Evolutionary conservation across 2,329 filamentous ascomycete species (phyloP).

Genomic region (Trichothecium roseum): DNA sequence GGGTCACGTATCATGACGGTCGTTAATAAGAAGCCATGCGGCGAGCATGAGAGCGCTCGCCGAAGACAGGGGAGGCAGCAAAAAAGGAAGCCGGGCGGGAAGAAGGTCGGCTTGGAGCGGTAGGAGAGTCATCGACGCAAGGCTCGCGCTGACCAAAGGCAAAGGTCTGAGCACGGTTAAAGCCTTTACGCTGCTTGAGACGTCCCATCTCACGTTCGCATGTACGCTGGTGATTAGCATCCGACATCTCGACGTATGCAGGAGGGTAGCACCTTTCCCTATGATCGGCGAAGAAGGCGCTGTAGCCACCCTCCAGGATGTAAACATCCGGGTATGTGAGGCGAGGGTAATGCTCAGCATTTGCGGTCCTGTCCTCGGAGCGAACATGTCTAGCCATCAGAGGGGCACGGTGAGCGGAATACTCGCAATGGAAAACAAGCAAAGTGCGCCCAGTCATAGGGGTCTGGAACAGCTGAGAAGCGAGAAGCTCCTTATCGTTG

Average conservation of each 20-base stretch:
- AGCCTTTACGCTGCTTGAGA: slow-evolving; percentile 78
- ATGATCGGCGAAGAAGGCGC: slow-evolving; percentile 76
- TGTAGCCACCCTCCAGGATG: slow-evolving; percentile 94
- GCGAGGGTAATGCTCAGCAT: slow-evolving; percentile 75
- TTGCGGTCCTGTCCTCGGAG: slow-evolving; percentile 74
- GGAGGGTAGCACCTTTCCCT: slow-evolving; percentile 79
- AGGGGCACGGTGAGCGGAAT: slow-evolving; percentile 90
- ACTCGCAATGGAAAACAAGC: slow-evolving; percentile 94
- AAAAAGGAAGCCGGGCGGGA: slow-evolving; percentile 32
- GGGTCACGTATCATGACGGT: background rate
- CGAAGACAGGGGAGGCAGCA: slow-evolving; percentile 28
- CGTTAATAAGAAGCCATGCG: slow-evolving; percentile 55
- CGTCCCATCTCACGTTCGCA: slow-evolving; percentile 93
- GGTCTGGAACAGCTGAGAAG: slow-evolving; percentile 64
- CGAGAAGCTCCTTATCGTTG: slow-evolving; percentile 87
- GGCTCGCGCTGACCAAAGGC: slow-evolving; percentile 71
- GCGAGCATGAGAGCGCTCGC: slow-evolving; percentile 43
- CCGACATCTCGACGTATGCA: slow-evolving; percentile 94
- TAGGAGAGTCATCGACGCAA: slow-evolving; percentile 50
- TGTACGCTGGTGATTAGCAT: slow-evolving; percentile 80
- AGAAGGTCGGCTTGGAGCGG: slow-evolving; percentile 34
- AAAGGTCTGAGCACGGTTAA: slow-evolving; percentile 85
- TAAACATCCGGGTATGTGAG: slow-evolving; percentile 97
- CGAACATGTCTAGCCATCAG: slow-evolving; percentile 94
- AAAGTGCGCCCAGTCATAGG: slow-evolving; percentile 62